These are phyloP conservation scores for Pseudonitzschia pungens DNA, from an alignment of 108 stramenopile species.

Conservation along the genomic window DNA sequence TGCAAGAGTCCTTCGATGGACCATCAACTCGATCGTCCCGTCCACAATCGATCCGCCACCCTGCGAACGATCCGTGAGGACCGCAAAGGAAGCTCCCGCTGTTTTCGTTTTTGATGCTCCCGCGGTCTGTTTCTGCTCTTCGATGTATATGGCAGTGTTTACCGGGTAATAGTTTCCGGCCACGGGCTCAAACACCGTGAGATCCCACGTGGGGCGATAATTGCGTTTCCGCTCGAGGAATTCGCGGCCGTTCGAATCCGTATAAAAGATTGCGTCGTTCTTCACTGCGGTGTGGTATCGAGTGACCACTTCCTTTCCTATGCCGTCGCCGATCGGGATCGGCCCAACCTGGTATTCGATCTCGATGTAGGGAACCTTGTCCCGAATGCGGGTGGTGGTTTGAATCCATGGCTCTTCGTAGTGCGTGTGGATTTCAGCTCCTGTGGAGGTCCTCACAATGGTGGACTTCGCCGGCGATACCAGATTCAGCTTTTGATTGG, in stretches of 20 bases:
- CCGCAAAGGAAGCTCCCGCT: constrained; percentile 40
- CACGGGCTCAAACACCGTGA: constrained; percentile 83
- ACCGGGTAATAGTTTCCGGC: constrained; percentile 97
- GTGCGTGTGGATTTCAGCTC: constrained; percentile 71
- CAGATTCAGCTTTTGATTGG: constrained; percentile 38
- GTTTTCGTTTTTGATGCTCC: background rate
- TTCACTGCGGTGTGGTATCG: constrained; percentile 64
- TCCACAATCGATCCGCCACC: constrained; percentile 83
- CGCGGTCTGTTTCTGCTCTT: constrained; percentile 42
- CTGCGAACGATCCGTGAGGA: constrained; percentile 87
- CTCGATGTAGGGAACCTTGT: constrained; percentile 73
- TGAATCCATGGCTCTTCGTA: constrained; percentile 83
- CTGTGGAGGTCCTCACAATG: constrained; percentile 9
- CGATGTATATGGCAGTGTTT: constrained; percentile 87
- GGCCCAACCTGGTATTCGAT: constrained; percentile 90
- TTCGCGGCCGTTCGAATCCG: constrained; percentile 96
- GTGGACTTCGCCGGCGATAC: constrained; percentile 9
- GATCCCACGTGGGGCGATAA: constrained; percentile 64
- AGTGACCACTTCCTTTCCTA: constrained; percentile 85
- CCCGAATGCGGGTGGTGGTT: constrained; percentile 71
- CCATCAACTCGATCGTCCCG: constrained; percentile 93
- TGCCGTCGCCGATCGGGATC: constrained; percentile 79
- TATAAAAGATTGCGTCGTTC: constrained; percentile 76
- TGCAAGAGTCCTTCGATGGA: constrained; percentile 79
- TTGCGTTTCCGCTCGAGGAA: constrained; percentile 78